phyloP scores from a whole-genome alignment of 352 stramenopile genomes.

The Phytopythium cucurbitacearum region DNA sequence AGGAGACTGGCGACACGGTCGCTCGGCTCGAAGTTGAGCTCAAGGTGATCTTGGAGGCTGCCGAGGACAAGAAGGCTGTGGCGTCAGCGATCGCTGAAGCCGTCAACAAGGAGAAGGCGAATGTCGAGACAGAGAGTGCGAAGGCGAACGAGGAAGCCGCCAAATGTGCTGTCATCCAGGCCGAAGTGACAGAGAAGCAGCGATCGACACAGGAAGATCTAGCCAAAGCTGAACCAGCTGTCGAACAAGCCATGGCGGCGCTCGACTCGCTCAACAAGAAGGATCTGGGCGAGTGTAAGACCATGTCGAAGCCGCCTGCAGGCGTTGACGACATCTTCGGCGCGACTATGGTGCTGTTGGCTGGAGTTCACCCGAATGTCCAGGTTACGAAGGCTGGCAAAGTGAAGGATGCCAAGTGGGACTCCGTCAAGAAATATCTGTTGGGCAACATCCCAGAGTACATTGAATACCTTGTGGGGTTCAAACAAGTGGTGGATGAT shows the following conservation, averaged over 20 bases:
- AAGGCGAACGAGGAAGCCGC: conserved; percentile 90
- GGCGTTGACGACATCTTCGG: conserved; percentile 95
- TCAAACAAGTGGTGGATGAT: conserved; percentile 94
- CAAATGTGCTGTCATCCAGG: conserved; percentile 92
- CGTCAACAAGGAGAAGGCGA: conserved; percentile 94
- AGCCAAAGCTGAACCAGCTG: conserved; percentile 92
- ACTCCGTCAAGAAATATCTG: conserved; percentile 93
- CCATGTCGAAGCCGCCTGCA: conserved; percentile 92
- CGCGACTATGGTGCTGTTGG: conserved; percentile 91
- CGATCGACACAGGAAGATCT: conserved; percentile 87
- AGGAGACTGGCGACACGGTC: conserved; percentile 92
- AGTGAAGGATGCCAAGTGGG: conserved; percentile 95
- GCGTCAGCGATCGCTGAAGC: conserved; percentile 93
- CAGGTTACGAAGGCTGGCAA: conserved; percentile 93
- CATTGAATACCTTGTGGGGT: conserved; percentile 91
- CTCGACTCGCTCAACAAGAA: conserved; percentile 96
- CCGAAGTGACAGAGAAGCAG: conserved; percentile 93
- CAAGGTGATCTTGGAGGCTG: conserved; percentile 94
- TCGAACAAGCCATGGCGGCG: conserved; percentile 94
- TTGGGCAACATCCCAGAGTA: conserved; percentile 95
- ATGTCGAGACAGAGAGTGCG: conserved; percentile 94
- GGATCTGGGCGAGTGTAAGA: conserved; percentile 95
- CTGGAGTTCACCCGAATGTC: conserved; percentile 93
- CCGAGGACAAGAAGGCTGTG: conserved; percentile 94
- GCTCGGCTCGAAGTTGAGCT: conserved; percentile 92